Conservation (phyloP, 2,329 filamentous ascomycete species). For the Fusarium nematophilum region DNA sequence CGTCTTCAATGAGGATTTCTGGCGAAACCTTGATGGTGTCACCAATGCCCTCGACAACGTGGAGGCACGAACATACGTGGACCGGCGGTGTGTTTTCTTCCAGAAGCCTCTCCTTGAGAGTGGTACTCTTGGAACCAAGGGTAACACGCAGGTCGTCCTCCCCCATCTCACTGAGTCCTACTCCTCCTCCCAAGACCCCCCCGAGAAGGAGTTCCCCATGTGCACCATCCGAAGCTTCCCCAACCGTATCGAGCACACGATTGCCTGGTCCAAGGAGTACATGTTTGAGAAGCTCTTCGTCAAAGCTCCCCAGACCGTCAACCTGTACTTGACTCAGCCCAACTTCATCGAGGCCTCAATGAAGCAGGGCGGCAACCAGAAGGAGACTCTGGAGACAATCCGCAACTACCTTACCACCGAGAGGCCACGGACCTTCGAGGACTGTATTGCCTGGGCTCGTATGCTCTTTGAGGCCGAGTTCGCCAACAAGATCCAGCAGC, state of each 20-base stretch:
- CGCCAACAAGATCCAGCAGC: constrained; percentile 94
- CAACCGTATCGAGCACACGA: constrained; percentile 98
- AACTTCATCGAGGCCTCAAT: constrained; percentile 89
- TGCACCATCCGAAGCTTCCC: constrained; percentile 97
- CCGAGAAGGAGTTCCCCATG: constrained; percentile 99
- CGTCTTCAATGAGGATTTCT: constrained; percentile 94
- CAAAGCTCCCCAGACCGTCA: constrained; percentile 92
- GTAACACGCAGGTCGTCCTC: constrained; percentile 96
- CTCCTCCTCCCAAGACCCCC: constrained; percentile 93
- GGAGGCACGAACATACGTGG: constrained; percentile 95
- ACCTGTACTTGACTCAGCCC: constrained; percentile 90
- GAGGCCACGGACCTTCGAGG: constrained; percentile 91
- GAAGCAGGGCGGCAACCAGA: constrained; percentile 95
- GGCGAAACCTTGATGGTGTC: constrained; percentile 86
- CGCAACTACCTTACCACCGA: constrained; percentile 91
- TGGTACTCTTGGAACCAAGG: constrained; percentile 98
- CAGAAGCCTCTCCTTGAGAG: constrained; percentile 96
- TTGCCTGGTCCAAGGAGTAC: constrained; percentile 93
- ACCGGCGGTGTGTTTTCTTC: constrained; percentile 97
- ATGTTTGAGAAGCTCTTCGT: constrained; percentile 95
- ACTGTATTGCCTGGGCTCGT: constrained; percentile 96
- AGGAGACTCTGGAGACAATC: constrained; percentile 90
- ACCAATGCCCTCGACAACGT: constrained; percentile 99
- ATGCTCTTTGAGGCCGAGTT: constrained; percentile 96
- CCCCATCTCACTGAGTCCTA: constrained; percentile 95